Evolutionary conservation across 140 eudicot genomes (phyloP).

Genomic region (Stevia rebaudiana): DNA sequence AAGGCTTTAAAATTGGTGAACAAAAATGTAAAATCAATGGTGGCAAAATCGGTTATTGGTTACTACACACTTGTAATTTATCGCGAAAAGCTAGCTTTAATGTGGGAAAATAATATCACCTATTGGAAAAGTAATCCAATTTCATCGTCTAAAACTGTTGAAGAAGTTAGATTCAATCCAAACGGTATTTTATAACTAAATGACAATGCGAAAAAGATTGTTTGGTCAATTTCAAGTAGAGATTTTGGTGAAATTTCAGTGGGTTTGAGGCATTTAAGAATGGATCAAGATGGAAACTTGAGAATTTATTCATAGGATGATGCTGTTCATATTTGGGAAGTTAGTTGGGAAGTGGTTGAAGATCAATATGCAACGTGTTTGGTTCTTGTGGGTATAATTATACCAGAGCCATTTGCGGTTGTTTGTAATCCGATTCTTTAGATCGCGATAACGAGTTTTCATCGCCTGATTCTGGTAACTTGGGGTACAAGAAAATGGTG

Average conservation of each 20-base stretch:
- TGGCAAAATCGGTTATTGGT: conserved; percentile 45
- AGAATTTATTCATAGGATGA: conserved; percentile 68
- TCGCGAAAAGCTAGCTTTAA: conserved; percentile 43
- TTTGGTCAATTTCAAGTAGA: conserved; percentile 54
- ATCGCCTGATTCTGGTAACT: conserved; percentile 28
- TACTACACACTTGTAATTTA: conserved; percentile 51
- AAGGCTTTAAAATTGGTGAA: too few species aligned
- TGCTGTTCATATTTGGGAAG: conserved; percentile 35
- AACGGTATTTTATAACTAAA: conserved; percentile 50
- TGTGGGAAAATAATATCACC: conserved; percentile 74
- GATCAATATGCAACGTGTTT: conserved; percentile 66
- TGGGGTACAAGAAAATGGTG: conserved; percentile 59
- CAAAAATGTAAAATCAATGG: too few species aligned
- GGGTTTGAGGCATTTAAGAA: conserved; percentile 56
- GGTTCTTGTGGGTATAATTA: conserved; percentile 74
- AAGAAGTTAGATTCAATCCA: conserved; percentile 55
- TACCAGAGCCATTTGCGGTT: conserved; percentile 49
- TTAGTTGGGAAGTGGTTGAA: conserved; percentile 76
- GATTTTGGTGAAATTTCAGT: conserved; percentile 53
- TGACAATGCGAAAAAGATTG: conserved; percentile 31
- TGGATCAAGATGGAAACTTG: conserved; percentile 70
- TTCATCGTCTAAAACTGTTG: conserved; percentile 28
- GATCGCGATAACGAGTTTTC: conserved; percentile 10
- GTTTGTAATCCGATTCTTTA: conserved; percentile 40
- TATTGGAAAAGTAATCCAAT: conserved; percentile 50